Evolutionary conservation across 1,284 basidiomycete genomes (phyloP), one percentile per base, ranked within the genome.

Genomic region (Erythrobasidium hasegawianum): DNA sequence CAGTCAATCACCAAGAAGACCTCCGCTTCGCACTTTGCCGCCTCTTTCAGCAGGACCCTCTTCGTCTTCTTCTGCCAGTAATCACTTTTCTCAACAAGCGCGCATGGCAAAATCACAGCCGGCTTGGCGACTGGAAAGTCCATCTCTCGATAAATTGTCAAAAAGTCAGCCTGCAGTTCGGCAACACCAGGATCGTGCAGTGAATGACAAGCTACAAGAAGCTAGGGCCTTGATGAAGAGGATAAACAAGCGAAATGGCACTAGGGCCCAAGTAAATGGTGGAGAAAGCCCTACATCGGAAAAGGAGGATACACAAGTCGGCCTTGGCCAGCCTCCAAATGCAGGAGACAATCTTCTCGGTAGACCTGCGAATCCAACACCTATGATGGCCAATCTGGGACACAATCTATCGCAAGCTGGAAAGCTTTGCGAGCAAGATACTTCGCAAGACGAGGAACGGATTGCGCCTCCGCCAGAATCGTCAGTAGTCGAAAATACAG

Each of bases 211-310:
- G 24, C 33, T 65, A 13, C 45, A 65, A 16, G 62, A 65, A 33
- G 62, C 62, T 10, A 47, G 55, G 47, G 55, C 56, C 2, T 45
- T 65, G 11, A 65, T 65, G 62, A 55, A 65, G 49, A 50, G 62
- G 16, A 65, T 65, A 9, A 26, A 43, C 7, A 39, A 39, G 18
- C 62, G 62, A 11, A 50, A 40, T 41, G 22, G 45, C n/a, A n/a
- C n/a, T n/a, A n/a, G n/a, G n/a, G n/a, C n/a, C n/a, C n/a, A n/a
- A n/a, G n/a, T n/a, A n/a, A n/a, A n/a, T n/a, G n/a, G n/a, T n/a
- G n/a, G n/a, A n/a, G n/a, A n/a, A n/a, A 16, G 14, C 8, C 26
- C 26, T 5, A 3, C 50, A 7, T 16, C 20, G 22, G 16, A 9
- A 8, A 16, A 22, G 50, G n/a, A 16, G 7, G 50, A 24, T 26